Evolutionary conservation across 768 basidiomycete genomes (phyloP), one percentile per base, ranked within the genome.

Genomic region (Lentinula boryana): DNA sequence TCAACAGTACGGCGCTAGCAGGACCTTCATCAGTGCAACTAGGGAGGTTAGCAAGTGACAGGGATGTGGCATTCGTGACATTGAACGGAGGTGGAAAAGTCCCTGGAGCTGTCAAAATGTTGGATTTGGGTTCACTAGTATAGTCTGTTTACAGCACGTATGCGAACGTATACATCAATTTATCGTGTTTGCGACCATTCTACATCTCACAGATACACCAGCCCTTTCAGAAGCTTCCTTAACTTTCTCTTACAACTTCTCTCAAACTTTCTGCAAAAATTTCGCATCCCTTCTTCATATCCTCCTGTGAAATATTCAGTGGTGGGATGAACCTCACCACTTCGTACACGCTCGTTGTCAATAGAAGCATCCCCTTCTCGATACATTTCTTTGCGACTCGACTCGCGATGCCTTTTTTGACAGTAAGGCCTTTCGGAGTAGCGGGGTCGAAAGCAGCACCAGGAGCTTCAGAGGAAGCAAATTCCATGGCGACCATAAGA

Each of bases 241-340:
- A 58, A 49, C 44, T 23, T 58, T 58, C 1, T 85, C 91, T 7
- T 73, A 79, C 27, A 83, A 97, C 33, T 82, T 98, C 32, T 78
- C 93, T 8, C n/a, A 94, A 81, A 8, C 90, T 84, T 68, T 89
- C 81, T 36, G 68, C 76, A 70, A 93, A 92, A 31, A 91, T 85
- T 41, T 71, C 68, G 61, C 76, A 78, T 0, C 90, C 90, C 69
- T 85, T 84, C 66, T 74, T 78, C 76, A 97, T 74, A 69, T 98
- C 93, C 70, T 79, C 82, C 71, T 84, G 72, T 23, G 80, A 83
- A 63, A 96, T 83, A 69, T 93, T 95, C 67, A 98, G 73, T 15
- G 96, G 84, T 4, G 96, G 96, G 67, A 98, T 98, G 78, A 98
- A 97, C 68, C 95, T 80, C 61, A 97, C 77, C 13, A 89, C 88